Evolutionary conservation across 2,329 filamentous ascomycete genomes (phyloP), one percentile per base, ranked within the genome.

Genomic region (Colletotrichum plurivorum): DNA sequence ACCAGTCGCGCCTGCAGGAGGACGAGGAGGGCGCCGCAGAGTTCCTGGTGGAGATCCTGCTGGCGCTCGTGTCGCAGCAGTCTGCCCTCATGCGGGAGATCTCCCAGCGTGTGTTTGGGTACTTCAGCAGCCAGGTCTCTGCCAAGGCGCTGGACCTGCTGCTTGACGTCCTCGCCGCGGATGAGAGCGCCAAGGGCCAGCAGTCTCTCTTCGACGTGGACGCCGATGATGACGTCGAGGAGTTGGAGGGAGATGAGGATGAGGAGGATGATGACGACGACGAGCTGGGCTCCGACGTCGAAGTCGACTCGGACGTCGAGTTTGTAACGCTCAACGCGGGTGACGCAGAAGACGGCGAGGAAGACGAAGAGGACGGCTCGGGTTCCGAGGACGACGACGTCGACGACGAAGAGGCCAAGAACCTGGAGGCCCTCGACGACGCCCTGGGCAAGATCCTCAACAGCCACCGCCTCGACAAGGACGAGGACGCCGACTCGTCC

Each of bases 51-150:
- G 96, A 98, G 76, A 93, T 98, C 59, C 81, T 99, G 8, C 84
- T 98, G n/a, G 93, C 94, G 60, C 94, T 98, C 82, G 89, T 97
- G 2, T 93, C 94, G 0, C 94, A 94, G 71, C 93, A 92, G 4
- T 97, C 95, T 1, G 89, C 91, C 10, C 84, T 98, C 59, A 93
- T 97, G 83, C 90, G 94, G 36, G 94, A 95, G 74, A 91, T 97
- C 61, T 94, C 94, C 6, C 91, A 95, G 76, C 93, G 96, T 75
- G 94, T 97, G 0, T 98, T 98, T 77, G 88, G 91, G 25, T 90
- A 92, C 1, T 97, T 97, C 77, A 92, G 93, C 3, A 82, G 88
- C 15, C 89, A 93, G 63, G 88, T 98, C 69, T 94, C 92, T 1
- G 84, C 86, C 5, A 89, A 92, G 64, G 93, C 93, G 0, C 81